Evolutionary conservation across 768 basidiomycete species (phyloP).

Genomic region (Suillus cothurnatus): DNA sequence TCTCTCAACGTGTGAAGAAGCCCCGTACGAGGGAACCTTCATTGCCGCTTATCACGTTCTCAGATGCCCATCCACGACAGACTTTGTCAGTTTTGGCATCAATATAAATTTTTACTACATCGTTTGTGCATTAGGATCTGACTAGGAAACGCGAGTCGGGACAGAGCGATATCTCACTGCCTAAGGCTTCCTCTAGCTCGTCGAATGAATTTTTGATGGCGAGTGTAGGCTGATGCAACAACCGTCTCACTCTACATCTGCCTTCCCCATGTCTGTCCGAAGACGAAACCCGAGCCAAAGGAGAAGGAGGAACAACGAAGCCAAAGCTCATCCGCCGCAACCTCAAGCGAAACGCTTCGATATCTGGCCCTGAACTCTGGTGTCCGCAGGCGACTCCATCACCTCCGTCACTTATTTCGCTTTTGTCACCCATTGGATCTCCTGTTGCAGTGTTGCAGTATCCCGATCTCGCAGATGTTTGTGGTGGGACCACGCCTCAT

Average conservation of each 20-base stretch:
- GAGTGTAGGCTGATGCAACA: slow-evolving; percentile 33
- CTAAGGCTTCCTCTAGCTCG: slow-evolving; percentile 30
- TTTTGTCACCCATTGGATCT: slow-evolving; percentile 26
- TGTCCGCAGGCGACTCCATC: slow-evolving; percentile 39
- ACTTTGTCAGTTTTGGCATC: slow-evolving; percentile 15
- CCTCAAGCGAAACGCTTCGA: slow-evolving; percentile 61
- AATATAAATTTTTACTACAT: slow-evolving; percentile 26
- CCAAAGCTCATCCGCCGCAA: slow-evolving; percentile 41
- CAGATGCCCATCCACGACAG: slow-evolving; percentile 23
- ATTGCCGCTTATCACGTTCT: slow-evolving; percentile 30
- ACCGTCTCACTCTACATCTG: slow-evolving; percentile 26
- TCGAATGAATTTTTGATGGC: slow-evolving; percentile 36
- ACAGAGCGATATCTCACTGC: slow-evolving; percentile 21
- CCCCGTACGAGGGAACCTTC: slow-evolving; percentile 42
- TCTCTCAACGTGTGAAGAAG: slow-evolving; percentile 65
- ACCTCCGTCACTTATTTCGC: slow-evolving; percentile 32
- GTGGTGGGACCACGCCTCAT: too few relatives aligned
- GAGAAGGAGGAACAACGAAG: slow-evolving; percentile 27
- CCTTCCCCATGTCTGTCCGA: slow-evolving; percentile 22
- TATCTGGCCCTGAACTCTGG: slow-evolving; percentile 68
- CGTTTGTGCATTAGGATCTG: slow-evolving; percentile 2
- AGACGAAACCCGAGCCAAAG: slow-evolving; percentile 13
- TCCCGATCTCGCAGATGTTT: too few relatives aligned
- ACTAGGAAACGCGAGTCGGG: slow-evolving; percentile 19
- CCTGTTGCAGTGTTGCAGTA: slow-evolving; percentile 7